Conservation (phyloP, 345 rosid species). For the Arabidopsis suecica region DNA sequence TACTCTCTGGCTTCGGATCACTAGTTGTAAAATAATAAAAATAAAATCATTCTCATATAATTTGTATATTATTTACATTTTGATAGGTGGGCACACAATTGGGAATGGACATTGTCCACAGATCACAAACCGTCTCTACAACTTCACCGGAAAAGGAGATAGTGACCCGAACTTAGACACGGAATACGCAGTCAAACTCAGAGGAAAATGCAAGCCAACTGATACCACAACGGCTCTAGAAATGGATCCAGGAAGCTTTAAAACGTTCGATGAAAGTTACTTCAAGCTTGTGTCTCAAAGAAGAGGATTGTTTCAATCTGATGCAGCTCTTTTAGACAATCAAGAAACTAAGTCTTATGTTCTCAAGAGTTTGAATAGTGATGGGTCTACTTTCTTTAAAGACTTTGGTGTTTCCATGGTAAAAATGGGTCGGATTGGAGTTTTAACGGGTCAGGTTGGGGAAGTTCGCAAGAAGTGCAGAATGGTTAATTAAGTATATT, state of each 20-base stretch:
- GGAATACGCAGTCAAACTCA: slow-evolving; percentile 43
- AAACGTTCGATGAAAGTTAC: slow-evolving; percentile 62
- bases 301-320: slow-evolving; percentile 69
- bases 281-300: slow-evolving; percentile 56
- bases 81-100: slow-evolving; percentile 66
- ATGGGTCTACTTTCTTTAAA: slow-evolving; percentile 52
- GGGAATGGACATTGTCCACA: slow-evolving; percentile 69
- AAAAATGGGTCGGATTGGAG: slow-evolving; percentile 69
- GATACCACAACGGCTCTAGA: slow-evolving; percentile 60
- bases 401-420: slow-evolving; percentile 77
- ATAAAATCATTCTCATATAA: not conserved
- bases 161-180: slow-evolving; percentile 60
- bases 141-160: slow-evolving; percentile 69
- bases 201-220: slow-evolving; percentile 51
- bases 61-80: not conserved
- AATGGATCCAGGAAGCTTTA: slow-evolving; percentile 77
- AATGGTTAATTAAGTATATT: slow-evolving; percentile 46
- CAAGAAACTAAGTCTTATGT: slow-evolving; percentile 56
- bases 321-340: slow-evolving; percentile 64
- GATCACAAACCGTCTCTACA: slow-evolving; percentile 60
- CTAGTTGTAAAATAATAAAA: too few species aligned
- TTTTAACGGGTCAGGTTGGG: slow-evolving; percentile 58
- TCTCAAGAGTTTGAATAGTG: slow-evolving; percentile 28
- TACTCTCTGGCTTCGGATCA: not conserved
- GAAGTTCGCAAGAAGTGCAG: slow-evolving; percentile 68